Evolutionary conservation across 2,329 filamentous ascomycete species (phyloP), one percentile per base, ranked within the genome.

Genomic region (Escovopsis sp.): DNA sequence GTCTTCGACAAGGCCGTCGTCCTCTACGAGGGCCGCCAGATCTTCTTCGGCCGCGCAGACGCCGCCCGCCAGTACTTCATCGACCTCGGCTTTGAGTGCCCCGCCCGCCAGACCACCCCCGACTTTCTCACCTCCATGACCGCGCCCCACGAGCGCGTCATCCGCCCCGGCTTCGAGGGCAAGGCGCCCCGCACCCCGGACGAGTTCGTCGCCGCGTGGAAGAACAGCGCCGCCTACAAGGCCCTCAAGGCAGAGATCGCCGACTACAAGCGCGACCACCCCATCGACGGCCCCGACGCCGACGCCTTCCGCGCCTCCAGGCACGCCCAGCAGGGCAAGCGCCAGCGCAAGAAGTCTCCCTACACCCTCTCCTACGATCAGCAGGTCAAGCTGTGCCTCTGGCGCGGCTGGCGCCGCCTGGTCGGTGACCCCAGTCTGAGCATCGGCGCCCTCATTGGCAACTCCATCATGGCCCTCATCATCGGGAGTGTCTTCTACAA

Each of bases 401-500:
- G 78, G 68, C 81, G 88, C 55, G 86, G 85, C 10, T 91, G 81
- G 66, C 75, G 77, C 54, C 77, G 88, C 41, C 68, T 94, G 7
- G 70, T 68, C 43, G 84, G 82, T 41, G 88, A 95, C 55, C 80
- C 83, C 18, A 82, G 74, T 54, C 66, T 91, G 51, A 85, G 82
- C 0, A 50, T 88, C 19, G 77, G 75, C 33, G 70, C 77, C 45
- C 68, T 80, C 18, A 64, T 86, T 43, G 82, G 78, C 49, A 93
- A 94, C 61, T 73, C 79, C 38, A 63, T 75, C 50, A 82, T 89
- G 75, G 72, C 82, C 44, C 68, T 94, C 48, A 82, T 94, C 55
- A 76, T 94, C 46, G 64, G 81, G 41, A 82, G 79, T 49, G 80
- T 94, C 50, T 94, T 91, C 63, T 94, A 75, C 68, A 82, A 93